Evolutionary conservation across 805 yeast genomes (phyloP).

Genomic region (Tetrapisispora namnaoensis): DNA sequence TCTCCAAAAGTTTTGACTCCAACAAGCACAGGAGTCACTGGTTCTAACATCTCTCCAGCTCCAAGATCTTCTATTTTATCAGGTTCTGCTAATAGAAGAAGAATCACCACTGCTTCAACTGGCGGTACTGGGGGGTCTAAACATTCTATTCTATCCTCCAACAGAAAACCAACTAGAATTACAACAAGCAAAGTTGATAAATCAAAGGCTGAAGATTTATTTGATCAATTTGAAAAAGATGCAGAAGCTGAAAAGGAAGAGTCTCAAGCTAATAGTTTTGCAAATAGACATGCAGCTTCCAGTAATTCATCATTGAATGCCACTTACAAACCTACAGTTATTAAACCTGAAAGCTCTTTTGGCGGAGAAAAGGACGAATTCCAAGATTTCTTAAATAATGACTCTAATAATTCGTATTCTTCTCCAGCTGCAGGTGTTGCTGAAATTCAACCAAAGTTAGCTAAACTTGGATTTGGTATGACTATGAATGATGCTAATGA

Average conservation of each 20-base stretch:
- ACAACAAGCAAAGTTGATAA: conserved; percentile 49
- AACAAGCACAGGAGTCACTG: conserved; percentile 8
- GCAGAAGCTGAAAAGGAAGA: conserved; percentile 79
- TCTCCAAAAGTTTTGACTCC: conserved; percentile 17
- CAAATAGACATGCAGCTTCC: conserved; percentile 11
- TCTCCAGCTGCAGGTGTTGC: conserved; percentile 13
- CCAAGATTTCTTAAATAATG: conserved; percentile 10
- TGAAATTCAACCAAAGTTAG: conserved; percentile 53
- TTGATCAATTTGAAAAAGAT: conserved; percentile 60
- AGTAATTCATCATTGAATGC: conserved; percentile 26
- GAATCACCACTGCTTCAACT: conserved; percentile 9
- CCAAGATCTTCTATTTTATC: conserved; percentile 16
- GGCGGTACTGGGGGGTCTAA: conserved; percentile 27
- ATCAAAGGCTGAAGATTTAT: conserved; percentile 39
- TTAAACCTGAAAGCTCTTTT: conserved; percentile 2
- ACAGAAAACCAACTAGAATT: conserved; percentile 46
- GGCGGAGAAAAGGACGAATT: conserved; percentile 8
- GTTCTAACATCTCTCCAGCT: conserved; percentile 6
- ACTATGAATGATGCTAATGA: conserved; percentile 49
- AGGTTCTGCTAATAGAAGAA: conserved; percentile 22
- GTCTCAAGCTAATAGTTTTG: conserved; percentile 14
- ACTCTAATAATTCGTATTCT: conserved; percentile 4
- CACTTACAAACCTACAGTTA: conserved; percentile 4
- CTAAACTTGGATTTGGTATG: conserved; percentile 88
- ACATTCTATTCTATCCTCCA: conserved; percentile 41